Base-by-base conservation (phyloP, 768 basidiomycete species). In the Suillus americanus region DNA sequence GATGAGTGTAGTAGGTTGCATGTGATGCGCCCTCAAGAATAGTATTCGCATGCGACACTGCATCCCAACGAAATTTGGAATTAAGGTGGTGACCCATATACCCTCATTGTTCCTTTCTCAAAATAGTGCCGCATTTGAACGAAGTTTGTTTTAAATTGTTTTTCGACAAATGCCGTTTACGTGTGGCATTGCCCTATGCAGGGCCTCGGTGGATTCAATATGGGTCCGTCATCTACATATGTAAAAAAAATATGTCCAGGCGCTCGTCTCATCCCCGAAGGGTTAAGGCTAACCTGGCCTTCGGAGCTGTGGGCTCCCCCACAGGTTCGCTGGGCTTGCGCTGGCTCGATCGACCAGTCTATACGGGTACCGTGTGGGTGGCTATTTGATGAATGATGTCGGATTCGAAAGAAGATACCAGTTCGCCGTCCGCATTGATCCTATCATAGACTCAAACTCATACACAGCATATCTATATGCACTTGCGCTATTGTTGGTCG, bases 21-120 rank as follows among this genome's bases (percentile, higher is more conserved):
- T 41, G 30, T 37, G 37, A 35, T 60, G 35, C 20, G 53, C 25
- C 48, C 23, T 28, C 28, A 41, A 48, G 13, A 25, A n/a, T n/a
- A 48, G n/a, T 13, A 57, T 61, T 43, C 38, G 33, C 54, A 50
- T 18, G 65, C 40, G 62, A 30, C 54, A 60, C 60, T 59, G 48
- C 38, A 62, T 61, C 9, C 25, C 6, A 3, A 12, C 20, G 40
- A 53, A 33, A 50, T 48, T 59, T 62, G 53, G 53, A 54, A 35
- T n/a, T 35, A 13, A 54, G 53, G 30, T 54, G 53, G 20, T 33
- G 30, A 33, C 10, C 20, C 30, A 53, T 13, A 53, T 28, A 28
- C 16, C 50, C 25, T 16, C 43, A 28, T 28, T 28, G 51, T 20
- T 30, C 25, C 51, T 53, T 53, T 25, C 30, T 30, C 8, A 18